Conservation (phyloP, 139 green algal genomes). For the Raphidocelis subcapitata region DNA sequence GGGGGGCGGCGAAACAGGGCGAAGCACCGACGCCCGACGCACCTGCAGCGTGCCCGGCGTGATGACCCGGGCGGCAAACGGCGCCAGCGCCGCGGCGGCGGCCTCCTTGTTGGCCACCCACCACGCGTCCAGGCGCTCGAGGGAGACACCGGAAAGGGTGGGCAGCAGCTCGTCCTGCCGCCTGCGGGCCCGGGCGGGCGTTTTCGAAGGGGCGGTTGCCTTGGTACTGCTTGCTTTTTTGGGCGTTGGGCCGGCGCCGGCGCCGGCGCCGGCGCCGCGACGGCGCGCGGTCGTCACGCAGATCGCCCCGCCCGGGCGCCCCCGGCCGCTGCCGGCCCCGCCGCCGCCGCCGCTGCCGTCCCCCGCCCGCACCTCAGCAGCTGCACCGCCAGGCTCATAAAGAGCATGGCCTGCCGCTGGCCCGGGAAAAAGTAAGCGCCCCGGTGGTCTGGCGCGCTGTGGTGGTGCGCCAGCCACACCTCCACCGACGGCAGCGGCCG, state of each 20-base stretch:
- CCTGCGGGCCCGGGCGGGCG: slow-evolving; percentile 12
- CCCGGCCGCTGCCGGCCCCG: neutral
- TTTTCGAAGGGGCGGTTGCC: neutral
- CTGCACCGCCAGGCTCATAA: slow-evolving; percentile 8
- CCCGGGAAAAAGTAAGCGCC: slow-evolving; percentile 9
- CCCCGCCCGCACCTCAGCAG: slow-evolving; percentile 12
- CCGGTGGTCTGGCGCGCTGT: slow-evolving; percentile 7
- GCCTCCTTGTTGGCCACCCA: slow-evolving; percentile 30
- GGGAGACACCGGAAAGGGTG: slow-evolving; percentile 12
- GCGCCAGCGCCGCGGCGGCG: slow-evolving; percentile 19
- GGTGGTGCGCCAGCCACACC: slow-evolving; percentile 14
- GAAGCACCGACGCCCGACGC: too few relatives aligned
- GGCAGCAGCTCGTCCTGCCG: slow-evolving; percentile 26
- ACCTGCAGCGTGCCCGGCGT: slow-evolving; percentile 26
- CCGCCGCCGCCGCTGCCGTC: neutral
- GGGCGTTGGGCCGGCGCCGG: neutral
- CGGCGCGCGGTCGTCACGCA: neutral
- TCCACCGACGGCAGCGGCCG: slow-evolving; percentile 10
- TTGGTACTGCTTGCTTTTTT: neutral
- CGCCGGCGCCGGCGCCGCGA: neutral
- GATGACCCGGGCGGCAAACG: slow-evolving; percentile 39
- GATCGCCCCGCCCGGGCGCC: too few relatives aligned
- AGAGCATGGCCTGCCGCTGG: neutral
- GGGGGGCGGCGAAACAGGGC: too few relatives aligned
- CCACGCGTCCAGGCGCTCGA: slow-evolving; percentile 30